A percentile compares a stretch with the other conserved stretches of the same genome.
phyloP scores from a whole-genome alignment of 345 rosid species.

The Salix exigua region DNA sequence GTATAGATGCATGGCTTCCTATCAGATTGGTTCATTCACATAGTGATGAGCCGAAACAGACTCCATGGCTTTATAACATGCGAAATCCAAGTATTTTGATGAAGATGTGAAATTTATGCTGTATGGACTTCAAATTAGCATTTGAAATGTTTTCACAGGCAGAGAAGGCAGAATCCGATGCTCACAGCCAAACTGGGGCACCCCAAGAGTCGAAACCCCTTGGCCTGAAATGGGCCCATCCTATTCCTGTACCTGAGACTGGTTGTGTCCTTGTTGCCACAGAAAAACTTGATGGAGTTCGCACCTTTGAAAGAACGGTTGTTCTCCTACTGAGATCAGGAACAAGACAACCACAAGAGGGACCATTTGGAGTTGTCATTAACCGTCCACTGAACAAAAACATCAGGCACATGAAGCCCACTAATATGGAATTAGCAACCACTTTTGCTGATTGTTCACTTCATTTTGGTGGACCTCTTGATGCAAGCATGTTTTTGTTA shows the following conservation, averaged over 20 bases:
- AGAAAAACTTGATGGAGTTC: conserved; percentile 82
- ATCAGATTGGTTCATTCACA: background rate
- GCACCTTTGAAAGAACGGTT: conserved; percentile 76
- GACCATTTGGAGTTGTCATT: conserved; percentile 85
- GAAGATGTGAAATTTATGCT: background rate
- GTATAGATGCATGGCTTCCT: background rate
- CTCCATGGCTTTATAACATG: background rate
- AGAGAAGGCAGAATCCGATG: conserved; percentile 48
- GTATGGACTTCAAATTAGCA: background rate
- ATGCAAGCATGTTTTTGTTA: conserved; percentile 76
- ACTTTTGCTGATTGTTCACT: conserved; percentile 77
- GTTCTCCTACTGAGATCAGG: conserved; percentile 91
- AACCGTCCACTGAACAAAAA: conserved; percentile 79
- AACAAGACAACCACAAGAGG: conserved; percentile 77
- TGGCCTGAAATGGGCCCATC: conserved; percentile 86
- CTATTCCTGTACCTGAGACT: conserved; percentile 80
- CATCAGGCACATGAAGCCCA: conserved; percentile 73
- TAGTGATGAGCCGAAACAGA: background rate
- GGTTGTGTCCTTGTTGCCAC: conserved; percentile 96
- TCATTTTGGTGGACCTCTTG: conserved; percentile 88
- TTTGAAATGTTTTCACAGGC: conserved; percentile 34
- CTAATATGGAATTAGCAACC: conserved; percentile 65
- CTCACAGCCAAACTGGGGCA: conserved; percentile 39
- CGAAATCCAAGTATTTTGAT: background rate
- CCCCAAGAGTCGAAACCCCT: conserved; percentile 50